phyloP scores from a whole-genome alignment of 768 basidiomycete genomes.

The Trametes cingulata region DNA sequence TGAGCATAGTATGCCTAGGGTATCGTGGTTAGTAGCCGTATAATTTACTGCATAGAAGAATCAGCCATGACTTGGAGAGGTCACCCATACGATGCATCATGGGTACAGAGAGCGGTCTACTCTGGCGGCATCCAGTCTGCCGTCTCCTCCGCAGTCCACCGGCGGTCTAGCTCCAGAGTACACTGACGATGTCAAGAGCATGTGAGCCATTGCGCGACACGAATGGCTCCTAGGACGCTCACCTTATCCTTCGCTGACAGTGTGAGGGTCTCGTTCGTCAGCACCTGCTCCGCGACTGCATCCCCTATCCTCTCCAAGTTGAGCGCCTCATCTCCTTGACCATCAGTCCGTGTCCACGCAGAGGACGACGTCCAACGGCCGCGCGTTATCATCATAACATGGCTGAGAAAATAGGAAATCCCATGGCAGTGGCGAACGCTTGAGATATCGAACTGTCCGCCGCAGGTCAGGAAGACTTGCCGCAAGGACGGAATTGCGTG shows the following conservation, averaged over 20 bases:
- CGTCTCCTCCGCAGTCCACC: background rate
- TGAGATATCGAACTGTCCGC: background rate
- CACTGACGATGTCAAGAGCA: background rate
- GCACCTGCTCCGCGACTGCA: background rate
- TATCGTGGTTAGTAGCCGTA: too few species aligned
- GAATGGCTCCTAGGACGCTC: background rate
- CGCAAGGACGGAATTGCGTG: background rate
- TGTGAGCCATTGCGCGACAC: background rate
- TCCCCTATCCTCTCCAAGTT: background rate
- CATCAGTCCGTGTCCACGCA: background rate
- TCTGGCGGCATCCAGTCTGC: background rate
- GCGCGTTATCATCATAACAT: background rate
- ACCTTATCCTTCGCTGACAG: background rate
- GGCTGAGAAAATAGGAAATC: background rate
- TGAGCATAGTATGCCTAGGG: too few species aligned
- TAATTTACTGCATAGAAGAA: background rate
- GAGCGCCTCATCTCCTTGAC: background rate
- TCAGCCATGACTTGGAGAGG: background rate
- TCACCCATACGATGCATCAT: background rate
- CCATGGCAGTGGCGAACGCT: background rate
- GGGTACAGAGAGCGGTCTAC: background rate
- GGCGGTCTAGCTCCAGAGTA: background rate
- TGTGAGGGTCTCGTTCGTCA: background rate
- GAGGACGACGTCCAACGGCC: background rate
- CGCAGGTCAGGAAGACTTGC: background rate